phyloP scores from a whole-genome alignment of 2,329 filamentous ascomycete species.

The Aspergillus felis region DNA sequence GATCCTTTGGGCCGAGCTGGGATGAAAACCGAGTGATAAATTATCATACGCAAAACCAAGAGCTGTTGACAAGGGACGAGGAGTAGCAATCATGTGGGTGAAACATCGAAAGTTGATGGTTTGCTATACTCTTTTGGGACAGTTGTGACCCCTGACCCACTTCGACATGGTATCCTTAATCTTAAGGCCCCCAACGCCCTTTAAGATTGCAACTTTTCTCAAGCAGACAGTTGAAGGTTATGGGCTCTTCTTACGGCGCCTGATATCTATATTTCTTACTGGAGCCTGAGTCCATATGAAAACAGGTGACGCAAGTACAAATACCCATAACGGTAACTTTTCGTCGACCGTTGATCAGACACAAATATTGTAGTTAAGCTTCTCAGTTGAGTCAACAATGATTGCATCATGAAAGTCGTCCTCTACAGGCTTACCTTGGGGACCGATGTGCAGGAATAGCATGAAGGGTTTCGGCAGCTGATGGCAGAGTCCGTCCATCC shows the following conservation, averaged over 20 bases:
- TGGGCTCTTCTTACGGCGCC: neutral
- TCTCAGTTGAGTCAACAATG: neutral
- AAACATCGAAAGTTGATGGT: neutral
- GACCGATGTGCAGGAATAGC: neutral
- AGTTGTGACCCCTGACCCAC: neutral
- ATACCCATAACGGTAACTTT: neutral
- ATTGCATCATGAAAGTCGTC: neutral
- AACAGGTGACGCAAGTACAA: neutral
- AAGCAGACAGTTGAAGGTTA: neutral
- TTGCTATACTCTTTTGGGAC: neutral
- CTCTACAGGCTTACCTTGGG: neutral
- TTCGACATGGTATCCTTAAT: neutral
- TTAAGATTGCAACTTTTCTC: neutral
- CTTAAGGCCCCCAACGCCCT: neutral
- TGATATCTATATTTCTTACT: neutral
- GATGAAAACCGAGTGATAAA: neutral
- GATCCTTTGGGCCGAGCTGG: neutral
- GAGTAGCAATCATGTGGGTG: neutral
- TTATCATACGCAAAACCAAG: neutral
- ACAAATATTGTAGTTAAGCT: neutral
- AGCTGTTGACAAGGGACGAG: neutral
- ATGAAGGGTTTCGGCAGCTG: no score
- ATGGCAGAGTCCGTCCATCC: neutral
- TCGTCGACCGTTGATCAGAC: neutral
- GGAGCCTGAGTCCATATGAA: neutral